These are phyloP conservation scores for Lachnellula willkommii DNA, from an alignment of 2,329 filamentous ascomycete genomes.

Conservation along the genomic window DNA sequence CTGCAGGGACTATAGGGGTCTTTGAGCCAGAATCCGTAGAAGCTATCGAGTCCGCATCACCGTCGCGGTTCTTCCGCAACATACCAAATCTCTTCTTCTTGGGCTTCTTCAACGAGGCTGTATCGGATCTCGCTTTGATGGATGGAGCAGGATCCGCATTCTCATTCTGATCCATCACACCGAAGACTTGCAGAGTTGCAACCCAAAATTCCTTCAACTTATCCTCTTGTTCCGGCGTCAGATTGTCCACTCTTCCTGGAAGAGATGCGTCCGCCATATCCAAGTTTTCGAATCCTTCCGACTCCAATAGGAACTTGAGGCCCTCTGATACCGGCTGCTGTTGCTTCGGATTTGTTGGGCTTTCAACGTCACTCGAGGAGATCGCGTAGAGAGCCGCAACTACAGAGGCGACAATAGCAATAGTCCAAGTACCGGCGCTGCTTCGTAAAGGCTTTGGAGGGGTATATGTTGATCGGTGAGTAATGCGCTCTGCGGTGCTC, in stretches of 20 bases:
- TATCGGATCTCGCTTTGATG: constrained; percentile 20
- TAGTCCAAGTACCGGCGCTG: constrained; percentile 13
- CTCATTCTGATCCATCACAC: constrained; percentile 44
- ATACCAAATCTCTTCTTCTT: constrained; percentile 70
- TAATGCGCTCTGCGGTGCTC: not conserved
- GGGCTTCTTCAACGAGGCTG: constrained; percentile 45
- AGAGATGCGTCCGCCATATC: constrained; percentile 42
- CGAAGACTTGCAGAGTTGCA: constrained; percentile 69
- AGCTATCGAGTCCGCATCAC: constrained; percentile 39
- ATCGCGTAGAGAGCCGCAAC: constrained; percentile 14
- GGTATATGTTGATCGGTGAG: not conserved
- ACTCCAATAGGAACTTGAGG: not conserved
- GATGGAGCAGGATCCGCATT: constrained; percentile 19
- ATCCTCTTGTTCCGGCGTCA: constrained; percentile 83
- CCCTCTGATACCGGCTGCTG: not conserved
- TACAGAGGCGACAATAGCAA: constrained; percentile 7
- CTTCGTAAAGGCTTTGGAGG: constrained; percentile 7
- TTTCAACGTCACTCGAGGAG: not conserved
- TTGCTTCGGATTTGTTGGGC: not conserved
- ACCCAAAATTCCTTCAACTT: constrained; percentile 87
- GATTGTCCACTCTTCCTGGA: constrained; percentile 74
- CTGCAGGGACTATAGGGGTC: constrained; percentile 29
- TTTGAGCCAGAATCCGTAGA: constrained; percentile 23
- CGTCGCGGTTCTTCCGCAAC: constrained; percentile 57
- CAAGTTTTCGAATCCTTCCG: constrained; percentile 3